phyloP scores from a whole-genome alignment of 129 eudicot species.

The Lactuca sativa region DNA sequence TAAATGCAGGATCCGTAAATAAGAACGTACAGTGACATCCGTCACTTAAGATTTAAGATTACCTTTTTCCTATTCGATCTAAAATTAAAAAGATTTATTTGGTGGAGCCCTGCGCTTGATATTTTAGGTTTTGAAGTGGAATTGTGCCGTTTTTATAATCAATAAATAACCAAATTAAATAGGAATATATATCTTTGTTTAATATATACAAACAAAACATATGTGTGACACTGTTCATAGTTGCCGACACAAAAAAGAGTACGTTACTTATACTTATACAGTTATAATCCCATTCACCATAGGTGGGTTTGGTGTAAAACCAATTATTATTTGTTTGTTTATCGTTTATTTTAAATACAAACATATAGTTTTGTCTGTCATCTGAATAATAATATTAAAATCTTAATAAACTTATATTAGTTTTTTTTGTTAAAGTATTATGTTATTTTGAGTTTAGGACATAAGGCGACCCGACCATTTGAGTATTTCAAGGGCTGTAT shows the following conservation, averaged over 20 bases:
- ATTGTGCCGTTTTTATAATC: neutral
- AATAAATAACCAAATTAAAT: neutral
- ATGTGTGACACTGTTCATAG: neutral
- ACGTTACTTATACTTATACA: neutral
- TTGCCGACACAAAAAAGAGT: conserved; percentile 22
- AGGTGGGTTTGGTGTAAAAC: conserved; percentile 13
- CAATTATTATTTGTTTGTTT: neutral
- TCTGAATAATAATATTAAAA: too few species aligned
- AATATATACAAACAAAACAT: neutral
- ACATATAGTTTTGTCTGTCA: neutral
- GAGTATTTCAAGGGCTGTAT: neutral
- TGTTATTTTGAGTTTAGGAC: neutral
- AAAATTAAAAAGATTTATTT: neutral
- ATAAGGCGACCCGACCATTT: conserved; percentile 8
- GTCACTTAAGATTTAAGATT: too few species aligned
- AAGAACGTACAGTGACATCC: too few species aligned
- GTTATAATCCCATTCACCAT: neutral
- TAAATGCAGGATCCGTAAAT: too few species aligned
- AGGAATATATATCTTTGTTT: neutral
- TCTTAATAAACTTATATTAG: neutral
- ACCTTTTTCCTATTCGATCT: too few species aligned
- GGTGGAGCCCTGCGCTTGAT: conserved; percentile 26
- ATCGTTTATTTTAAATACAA: neutral
- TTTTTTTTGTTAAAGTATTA: neutral
- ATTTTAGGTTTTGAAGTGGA: conserved; percentile 16